Conservation (phyloP, 1,139 yeast genomes). For the Suhomyces bokatorum region DNA sequence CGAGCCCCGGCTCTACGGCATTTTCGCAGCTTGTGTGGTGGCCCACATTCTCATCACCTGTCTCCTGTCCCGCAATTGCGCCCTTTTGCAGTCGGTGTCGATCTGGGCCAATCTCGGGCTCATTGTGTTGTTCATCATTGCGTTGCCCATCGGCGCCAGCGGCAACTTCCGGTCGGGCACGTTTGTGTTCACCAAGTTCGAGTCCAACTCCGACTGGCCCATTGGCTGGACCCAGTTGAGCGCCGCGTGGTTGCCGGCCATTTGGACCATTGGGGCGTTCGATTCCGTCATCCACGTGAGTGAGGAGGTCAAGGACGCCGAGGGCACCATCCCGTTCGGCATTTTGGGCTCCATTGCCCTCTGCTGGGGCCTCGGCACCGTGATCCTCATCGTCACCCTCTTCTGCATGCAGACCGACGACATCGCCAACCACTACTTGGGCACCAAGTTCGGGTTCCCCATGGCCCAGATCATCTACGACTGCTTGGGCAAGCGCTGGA, state of each 20-base stretch:
- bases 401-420: conserved; percentile 58
- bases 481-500: conserved; percentile 69
- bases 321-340: conserved; percentile 67
- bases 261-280: conserved; percentile 68
- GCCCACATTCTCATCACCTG: conserved; percentile 49
- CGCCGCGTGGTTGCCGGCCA: conserved; percentile 61
- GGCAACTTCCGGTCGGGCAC: conserved; percentile 23
- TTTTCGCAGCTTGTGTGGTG: conserved; percentile 53
- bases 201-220: conserved; percentile 59
- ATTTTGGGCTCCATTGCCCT: conserved; percentile 54
- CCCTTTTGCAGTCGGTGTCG: conserved; percentile 23
- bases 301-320: conserved; percentile 70
- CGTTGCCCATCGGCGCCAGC: conserved; percentile 31
- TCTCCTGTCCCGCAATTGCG: conserved; percentile 38
- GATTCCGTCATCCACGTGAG: conserved; percentile 74
- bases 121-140: conserved; percentile 24
- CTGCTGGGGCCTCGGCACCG: conserved; percentile 64
- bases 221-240: conserved; percentile 54
- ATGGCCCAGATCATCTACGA: conserved; percentile 68
- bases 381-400: conserved; percentile 52
- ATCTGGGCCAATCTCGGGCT: conserved; percentile 21
- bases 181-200: conserved; percentile 49
- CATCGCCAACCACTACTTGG: conserved; percentile 38
- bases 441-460: conserved; percentile 51
- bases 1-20: conserved; percentile 51